phyloP scores from a whole-genome alignment of 2,329 filamentous ascomycete species.

The Neodidymelliopsis sp. region DNA sequence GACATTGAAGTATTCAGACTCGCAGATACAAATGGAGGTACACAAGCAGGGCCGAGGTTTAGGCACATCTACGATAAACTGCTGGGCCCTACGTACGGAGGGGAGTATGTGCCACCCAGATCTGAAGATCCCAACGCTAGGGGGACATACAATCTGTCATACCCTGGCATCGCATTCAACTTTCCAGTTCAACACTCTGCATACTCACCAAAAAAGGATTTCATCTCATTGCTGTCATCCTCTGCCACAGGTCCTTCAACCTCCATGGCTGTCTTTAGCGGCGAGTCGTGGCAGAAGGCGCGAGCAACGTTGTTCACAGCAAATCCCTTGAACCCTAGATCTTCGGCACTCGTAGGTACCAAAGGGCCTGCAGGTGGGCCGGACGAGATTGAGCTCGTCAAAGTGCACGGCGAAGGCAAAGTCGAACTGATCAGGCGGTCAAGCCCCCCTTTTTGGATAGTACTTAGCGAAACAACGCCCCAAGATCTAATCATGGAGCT shows the following conservation, averaged over 20 bases:
- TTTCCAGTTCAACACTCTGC: constrained; percentile 79
- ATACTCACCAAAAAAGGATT: constrained; percentile 80
- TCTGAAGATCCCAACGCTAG: constrained; percentile 59
- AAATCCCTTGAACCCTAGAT: constrained; percentile 75
- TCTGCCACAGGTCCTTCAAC: constrained; percentile 77
- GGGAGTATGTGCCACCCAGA: constrained; percentile 81
- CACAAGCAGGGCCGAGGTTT: constrained; percentile 72
- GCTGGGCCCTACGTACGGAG: constrained; percentile 92
- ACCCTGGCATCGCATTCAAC: constrained; percentile 91
- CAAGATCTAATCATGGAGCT: constrained; percentile 92
- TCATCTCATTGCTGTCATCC: constrained; percentile 84
- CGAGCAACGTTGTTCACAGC: constrained; percentile 79
- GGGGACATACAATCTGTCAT: constrained; percentile 89
- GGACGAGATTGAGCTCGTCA: constrained; percentile 85
- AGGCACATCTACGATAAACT: constrained; percentile 90
- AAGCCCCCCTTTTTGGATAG: constrained; percentile 72
- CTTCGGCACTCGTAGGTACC: constrained; percentile 67
- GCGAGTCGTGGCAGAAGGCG: constrained; percentile 88
- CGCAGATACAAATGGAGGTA: constrained; percentile 36
- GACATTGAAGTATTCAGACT: constrained; percentile 79
- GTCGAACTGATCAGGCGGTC: constrained; percentile 80
- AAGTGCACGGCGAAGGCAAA: constrained; percentile 77
- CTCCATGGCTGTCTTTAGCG: constrained; percentile 90
- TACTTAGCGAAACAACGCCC: constrained; percentile 84
- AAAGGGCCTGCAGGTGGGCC: constrained; percentile 81